phyloP scores from a whole-genome alignment of 306 rosid species.

The Acmispon strigosus region DNA sequence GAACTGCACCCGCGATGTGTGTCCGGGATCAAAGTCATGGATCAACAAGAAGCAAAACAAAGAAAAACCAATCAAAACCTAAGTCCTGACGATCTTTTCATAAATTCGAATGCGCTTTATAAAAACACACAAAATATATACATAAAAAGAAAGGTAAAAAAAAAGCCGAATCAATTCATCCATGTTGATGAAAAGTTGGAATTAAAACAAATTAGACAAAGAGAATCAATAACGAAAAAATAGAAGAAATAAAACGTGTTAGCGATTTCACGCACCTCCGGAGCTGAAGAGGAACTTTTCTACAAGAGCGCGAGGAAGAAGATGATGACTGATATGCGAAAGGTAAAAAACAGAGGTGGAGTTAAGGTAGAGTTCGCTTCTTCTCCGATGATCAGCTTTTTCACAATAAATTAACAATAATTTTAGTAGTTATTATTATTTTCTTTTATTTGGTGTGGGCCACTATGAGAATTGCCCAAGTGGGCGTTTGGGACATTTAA shows the following conservation, averaged over 20 bases:
- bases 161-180: neutral
- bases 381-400: neutral
- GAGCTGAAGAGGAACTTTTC: neutral
- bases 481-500: neutral
- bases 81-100: no score
- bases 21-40: neutral
- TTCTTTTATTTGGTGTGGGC: neutral
- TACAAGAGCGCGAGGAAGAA: neutral
- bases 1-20: no score
- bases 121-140: no score
- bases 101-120: no score
- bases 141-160: no score
- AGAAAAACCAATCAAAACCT: neutral
- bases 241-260: neutral
- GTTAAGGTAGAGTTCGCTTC: neutral
- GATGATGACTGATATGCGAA: neutral
- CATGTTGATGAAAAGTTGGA: neutral
- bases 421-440: no score
- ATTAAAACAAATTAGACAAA: neutral
- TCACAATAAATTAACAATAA: neutral
- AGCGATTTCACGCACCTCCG: constrained; percentile 8
- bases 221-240: neutral
- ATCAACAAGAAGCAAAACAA: neutral
- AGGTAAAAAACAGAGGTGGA: no score
- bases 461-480: neutral